phyloP scores from a whole-genome alignment of 2,329 filamentous ascomycete genomes.

The Ilyonectria sp. region DNA sequence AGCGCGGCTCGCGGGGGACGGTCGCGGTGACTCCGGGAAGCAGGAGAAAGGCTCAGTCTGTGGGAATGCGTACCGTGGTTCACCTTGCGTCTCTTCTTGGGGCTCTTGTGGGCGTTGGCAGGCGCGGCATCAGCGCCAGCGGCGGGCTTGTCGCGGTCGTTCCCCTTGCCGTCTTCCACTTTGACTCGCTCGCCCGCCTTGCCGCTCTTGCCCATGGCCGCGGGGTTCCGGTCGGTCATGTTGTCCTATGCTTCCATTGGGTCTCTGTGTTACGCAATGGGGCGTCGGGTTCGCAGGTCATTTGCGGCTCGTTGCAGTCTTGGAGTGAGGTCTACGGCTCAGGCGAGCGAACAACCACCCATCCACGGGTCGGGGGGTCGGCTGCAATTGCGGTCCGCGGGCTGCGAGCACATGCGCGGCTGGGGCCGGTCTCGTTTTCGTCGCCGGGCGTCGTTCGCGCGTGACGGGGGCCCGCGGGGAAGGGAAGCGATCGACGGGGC shows the following conservation, averaged over 20 bases:
- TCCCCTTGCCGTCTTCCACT: conserved; percentile 49
- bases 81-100: conserved; percentile 90
- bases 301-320: conserved; percentile 52
- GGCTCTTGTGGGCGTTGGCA: conserved; percentile 65
- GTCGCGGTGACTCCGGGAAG: not conserved
- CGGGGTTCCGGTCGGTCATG: conserved; percentile 54
- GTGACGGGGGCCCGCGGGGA: conserved; percentile 25
- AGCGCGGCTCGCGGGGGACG: conserved; percentile 23
- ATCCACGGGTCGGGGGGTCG: conserved; percentile 42
- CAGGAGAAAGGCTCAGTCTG: not conserved
- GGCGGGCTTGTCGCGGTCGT: conserved; percentile 47
- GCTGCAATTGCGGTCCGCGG: conserved; percentile 35
- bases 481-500: conserved; percentile 21
- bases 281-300: conserved; percentile 49
- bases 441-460: conserved; percentile 29
- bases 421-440: conserved; percentile 9
- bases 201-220: conserved; percentile 51
- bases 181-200: conserved; percentile 46
- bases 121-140: conserved; percentile 42
- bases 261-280: conserved; percentile 52
- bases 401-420: conserved; percentile 30
- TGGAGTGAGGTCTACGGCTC: conserved; percentile 42
- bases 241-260: conserved; percentile 53
- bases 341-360: conserved; percentile 43
- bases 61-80: conserved; percentile 80